Evolutionary conservation across 192 early-diverging fungal species (phyloP).

Genomic region (Backusella psychrophila): DNA sequence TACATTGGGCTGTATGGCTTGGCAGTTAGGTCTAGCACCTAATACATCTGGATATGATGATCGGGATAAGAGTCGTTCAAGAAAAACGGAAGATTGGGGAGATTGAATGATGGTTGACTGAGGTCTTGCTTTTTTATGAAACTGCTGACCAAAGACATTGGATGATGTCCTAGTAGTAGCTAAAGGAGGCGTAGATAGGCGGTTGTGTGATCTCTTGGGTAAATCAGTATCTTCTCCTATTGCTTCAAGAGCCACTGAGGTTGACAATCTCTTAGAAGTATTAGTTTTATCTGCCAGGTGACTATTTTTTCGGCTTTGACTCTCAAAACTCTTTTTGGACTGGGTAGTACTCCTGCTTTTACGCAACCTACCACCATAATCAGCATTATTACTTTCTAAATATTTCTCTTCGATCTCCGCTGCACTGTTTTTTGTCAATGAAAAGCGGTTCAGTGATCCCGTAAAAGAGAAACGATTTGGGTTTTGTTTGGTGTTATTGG

Average conservation of each 20-base stretch:
- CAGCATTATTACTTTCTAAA: background rate
- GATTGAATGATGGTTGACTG: background rate
- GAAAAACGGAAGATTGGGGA: background rate
- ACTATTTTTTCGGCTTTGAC: background rate
- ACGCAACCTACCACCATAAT: background rate
- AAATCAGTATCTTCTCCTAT: background rate
- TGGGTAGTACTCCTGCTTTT: background rate
- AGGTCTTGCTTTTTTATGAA: background rate
- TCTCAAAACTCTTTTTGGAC: conserved; percentile 2
- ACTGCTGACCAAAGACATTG: background rate
- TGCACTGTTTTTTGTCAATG: background rate
- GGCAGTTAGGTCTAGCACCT: background rate
- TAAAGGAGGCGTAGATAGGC: background rate
- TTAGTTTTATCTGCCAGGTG: background rate
- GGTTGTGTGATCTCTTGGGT: background rate
- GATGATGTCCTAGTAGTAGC: background rate
- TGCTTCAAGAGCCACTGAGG: background rate
- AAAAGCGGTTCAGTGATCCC: conserved; percentile 5
- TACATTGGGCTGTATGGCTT: background rate
- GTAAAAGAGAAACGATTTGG: conserved; percentile 9
- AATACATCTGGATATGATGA: background rate
- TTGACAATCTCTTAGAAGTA: background rate
- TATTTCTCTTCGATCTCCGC: background rate
- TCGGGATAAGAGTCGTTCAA: background rate
- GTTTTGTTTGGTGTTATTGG: background rate